Conservation (phyloP, 2,329 filamentous ascomycete genomes). For the Talaromyces atroroseus region DNA sequence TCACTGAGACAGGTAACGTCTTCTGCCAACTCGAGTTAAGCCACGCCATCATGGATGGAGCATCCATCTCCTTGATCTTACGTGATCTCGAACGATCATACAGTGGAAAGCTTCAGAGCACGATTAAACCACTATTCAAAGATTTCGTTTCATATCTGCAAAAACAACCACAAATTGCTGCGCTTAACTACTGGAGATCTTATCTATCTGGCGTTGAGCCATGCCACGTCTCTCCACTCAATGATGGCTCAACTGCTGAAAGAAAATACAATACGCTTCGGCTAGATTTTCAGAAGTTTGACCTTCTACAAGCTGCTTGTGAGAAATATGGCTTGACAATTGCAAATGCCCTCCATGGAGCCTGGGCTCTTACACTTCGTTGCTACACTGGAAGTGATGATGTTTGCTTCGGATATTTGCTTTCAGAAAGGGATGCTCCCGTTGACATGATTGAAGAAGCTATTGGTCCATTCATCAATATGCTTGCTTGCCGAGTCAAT, state of each 20-base stretch:
- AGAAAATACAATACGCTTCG: slow-evolving; percentile 10
- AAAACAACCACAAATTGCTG: background rate
- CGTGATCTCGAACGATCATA: slow-evolving; percentile 31
- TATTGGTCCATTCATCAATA: slow-evolving; percentile 45
- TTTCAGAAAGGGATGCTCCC: slow-evolving; percentile 37
- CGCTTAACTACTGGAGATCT: slow-evolving; percentile 27
- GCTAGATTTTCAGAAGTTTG: slow-evolving; percentile 17
- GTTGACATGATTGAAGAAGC: slow-evolving; percentile 37
- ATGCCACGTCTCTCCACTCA: slow-evolving; percentile 32
- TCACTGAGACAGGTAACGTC: slow-evolving; percentile 25
- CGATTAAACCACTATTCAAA: slow-evolving; percentile 6
- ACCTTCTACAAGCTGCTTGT: slow-evolving; percentile 34
- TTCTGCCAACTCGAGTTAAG: slow-evolving; percentile 38
- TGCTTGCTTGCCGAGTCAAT: slow-evolving; percentile 41
- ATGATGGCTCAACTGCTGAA: slow-evolving; percentile 15
- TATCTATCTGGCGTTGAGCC: slow-evolving; percentile 29
- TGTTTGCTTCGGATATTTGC: slow-evolving; percentile 43
- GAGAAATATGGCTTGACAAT: slow-evolving; percentile 43
- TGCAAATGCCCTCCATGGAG: slow-evolving; percentile 33
- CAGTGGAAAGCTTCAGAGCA: slow-evolving; percentile 34
- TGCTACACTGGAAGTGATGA: slow-evolving; percentile 12
- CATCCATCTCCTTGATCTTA: slow-evolving; percentile 36
- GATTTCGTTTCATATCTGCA: slow-evolving; percentile 9
- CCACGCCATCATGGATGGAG: slow-evolving; percentile 50
- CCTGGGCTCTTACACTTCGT: slow-evolving; percentile 13